Evolutionary conservation across 805 yeast species (phyloP).

Genomic region (Sugiyamaella floridensis): DNA sequence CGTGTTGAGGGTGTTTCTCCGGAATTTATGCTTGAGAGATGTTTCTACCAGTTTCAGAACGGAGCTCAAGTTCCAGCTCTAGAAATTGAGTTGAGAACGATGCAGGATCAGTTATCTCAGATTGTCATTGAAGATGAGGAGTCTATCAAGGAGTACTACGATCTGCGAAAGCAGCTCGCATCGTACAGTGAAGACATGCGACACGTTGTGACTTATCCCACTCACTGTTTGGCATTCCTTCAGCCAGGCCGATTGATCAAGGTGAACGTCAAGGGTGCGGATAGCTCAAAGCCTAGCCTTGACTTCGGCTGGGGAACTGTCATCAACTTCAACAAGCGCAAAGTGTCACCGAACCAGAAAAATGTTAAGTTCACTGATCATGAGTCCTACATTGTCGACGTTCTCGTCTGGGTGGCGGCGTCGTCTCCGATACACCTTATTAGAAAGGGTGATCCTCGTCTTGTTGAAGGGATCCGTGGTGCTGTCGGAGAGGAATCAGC

Average conservation of each 20-base stretch:
- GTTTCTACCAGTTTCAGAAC: slow-evolving; percentile 93
- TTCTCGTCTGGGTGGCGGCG: slow-evolving; percentile 63
- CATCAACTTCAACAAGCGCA: slow-evolving; percentile 65
- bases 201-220: slow-evolving; percentile 84
- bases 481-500: slow-evolving; percentile 64
- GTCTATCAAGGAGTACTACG: slow-evolving; percentile 73
- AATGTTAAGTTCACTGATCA: slow-evolving; percentile 60
- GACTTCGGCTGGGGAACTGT: slow-evolving; percentile 98
- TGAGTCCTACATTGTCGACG: slow-evolving; percentile 83
- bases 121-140: slow-evolving; percentile 67
- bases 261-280: slow-evolving; percentile 41
- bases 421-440: slow-evolving; percentile 74
- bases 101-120: slow-evolving; percentile 36
- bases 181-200: slow-evolving; percentile 68
- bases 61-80: slow-evolving; percentile 82
- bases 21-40: slow-evolving; percentile 89
- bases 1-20: slow-evolving; percentile 98
- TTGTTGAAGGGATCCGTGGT: slow-evolving; percentile 87
- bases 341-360: slow-evolving; percentile 21
- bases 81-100: slow-evolving; percentile 51
- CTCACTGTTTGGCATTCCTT: slow-evolving; percentile 71
- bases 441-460: slow-evolving; percentile 66
- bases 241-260: slow-evolving; percentile 83
- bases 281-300: slow-evolving; percentile 28
- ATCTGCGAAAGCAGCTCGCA: slow-evolving; percentile 63